phyloP scores from a whole-genome alignment of 306 rosid genomes.

The Canavalia gladiata region DNA sequence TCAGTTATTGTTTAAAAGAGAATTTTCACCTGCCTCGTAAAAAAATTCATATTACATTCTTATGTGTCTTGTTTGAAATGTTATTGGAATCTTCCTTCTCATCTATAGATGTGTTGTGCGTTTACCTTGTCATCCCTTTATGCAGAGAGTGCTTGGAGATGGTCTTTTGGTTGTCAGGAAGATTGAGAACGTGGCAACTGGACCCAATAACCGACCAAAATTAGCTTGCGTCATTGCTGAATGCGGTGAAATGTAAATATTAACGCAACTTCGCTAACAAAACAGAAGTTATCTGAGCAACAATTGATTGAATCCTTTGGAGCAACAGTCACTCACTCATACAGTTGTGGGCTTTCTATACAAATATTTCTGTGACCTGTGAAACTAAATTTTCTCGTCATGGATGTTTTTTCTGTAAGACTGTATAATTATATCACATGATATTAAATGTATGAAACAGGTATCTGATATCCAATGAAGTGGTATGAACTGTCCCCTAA shows the following conservation, averaged over 20 bases:
- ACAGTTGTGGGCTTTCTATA: slow-evolving; percentile 32
- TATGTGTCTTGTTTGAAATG: slow-evolving; percentile 17
- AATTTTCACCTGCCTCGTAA: slow-evolving; percentile 3
- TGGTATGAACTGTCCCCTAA: neutral
- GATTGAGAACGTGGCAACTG: slow-evolving; percentile 97
- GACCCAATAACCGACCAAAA: slow-evolving; percentile 92
- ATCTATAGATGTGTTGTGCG: neutral
- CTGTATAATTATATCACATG: slow-evolving; percentile 15
- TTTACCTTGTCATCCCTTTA: slow-evolving; percentile 21
- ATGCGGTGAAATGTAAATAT: slow-evolving; percentile 92
- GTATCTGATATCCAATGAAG: too few species aligned
- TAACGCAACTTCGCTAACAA: slow-evolving; percentile 22
- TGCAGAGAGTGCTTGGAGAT: slow-evolving; percentile 98
- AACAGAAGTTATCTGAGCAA: neutral
- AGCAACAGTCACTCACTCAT: slow-evolving; percentile 2
- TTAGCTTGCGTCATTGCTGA: slow-evolving; percentile 84
- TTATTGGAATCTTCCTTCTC: slow-evolving; percentile 30
- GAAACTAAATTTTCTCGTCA: slow-evolving; percentile 14
- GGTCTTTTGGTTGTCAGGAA: slow-evolving; percentile 97
- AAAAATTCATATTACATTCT: slow-evolving; percentile 11
- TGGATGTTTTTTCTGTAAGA: neutral
- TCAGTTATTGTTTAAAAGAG: neutral
- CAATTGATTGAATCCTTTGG: slow-evolving; percentile 18
- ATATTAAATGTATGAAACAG: too few species aligned
- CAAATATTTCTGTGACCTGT: slow-evolving; percentile 13